Percentiles rank a stretch among this genome's conserved stretches.
Evolutionary conservation across 2,329 filamentous ascomycete species (phyloP).

Genomic region (Xylariomycetidae sp.): DNA sequence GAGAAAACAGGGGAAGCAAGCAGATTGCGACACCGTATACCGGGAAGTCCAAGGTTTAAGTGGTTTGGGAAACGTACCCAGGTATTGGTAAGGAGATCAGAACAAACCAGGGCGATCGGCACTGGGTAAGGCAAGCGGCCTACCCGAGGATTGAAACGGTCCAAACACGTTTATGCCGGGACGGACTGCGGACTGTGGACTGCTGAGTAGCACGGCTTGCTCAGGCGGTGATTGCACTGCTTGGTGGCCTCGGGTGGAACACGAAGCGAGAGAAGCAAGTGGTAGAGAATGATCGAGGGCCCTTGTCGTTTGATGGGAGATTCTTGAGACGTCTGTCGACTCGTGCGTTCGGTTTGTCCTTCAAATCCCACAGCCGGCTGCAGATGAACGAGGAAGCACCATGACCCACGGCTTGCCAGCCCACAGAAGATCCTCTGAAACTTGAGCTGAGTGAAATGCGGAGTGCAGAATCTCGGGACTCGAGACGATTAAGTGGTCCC

Average conservation of each 20-base stretch:
- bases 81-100: constrained; percentile 22
- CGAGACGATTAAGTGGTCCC: constrained; percentile 7
- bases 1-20: too few species aligned
- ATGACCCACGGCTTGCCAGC: too few species aligned
- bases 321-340: constrained; percentile 20
- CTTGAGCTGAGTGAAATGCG: constrained; percentile 3
- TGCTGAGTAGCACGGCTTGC: constrained; percentile 7
- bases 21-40: constrained; percentile 8
- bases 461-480: constrained; percentile 4
- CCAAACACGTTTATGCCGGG: constrained; percentile 28
- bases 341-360: constrained; percentile 16
- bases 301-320: constrained; percentile 14
- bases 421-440: constrained; percentile 9
- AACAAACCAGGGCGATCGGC: constrained; percentile 31
- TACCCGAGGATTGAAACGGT: constrained; percentile 32
- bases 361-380: constrained; percentile 5
- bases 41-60: constrained; percentile 18
- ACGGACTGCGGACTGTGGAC: background rate
- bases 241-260: constrained; percentile 10
- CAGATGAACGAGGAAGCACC: constrained; percentile 6
- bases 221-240: constrained; percentile 14
- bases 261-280: constrained; percentile 12
- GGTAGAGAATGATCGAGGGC: constrained; percentile 7
- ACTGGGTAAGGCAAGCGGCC: constrained; percentile 32
- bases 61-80: constrained; percentile 10